Conservation (phyloP, 352 stramenopile species). For the Globisporangium abappressorium region DNA sequence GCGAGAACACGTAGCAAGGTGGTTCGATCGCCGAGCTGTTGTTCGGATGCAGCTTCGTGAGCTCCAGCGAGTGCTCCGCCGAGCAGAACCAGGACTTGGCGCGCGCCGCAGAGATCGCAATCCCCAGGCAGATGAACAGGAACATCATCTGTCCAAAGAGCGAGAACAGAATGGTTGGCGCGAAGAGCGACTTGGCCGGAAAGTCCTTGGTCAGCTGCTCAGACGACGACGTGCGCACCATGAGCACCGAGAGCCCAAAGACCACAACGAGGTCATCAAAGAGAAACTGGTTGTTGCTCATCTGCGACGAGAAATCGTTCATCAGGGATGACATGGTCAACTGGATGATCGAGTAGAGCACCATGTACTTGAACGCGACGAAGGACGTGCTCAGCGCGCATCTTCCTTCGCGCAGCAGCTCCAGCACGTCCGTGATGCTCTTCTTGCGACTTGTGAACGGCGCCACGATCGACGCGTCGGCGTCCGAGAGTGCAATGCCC, state of each 20-base stretch:
- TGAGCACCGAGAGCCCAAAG: constrained; percentile 65
- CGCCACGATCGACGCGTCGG: constrained; percentile 88
- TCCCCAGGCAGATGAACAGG: constrained; percentile 52
- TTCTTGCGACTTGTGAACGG: constrained; percentile 90
- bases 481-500: constrained; percentile 83
- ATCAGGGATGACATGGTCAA: constrained; percentile 65
- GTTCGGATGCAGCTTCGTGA: constrained; percentile 32
- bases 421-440: constrained; percentile 75
- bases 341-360: constrained; percentile 90
- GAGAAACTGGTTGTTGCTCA: constrained; percentile 79
- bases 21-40: constrained; percentile 37
- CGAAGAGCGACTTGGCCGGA: constrained; percentile 61
- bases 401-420: constrained; percentile 85
- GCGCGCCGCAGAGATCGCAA: constrained; percentile 51
- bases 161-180: constrained; percentile 52
- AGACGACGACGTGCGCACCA: constrained; percentile 56
- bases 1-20: constrained; percentile 67
- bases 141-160: constrained; percentile 56
- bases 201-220: constrained; percentile 37
- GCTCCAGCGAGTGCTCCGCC: constrained; percentile 34
- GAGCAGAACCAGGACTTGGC: constrained; percentile 65
- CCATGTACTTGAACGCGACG: constrained; percentile 90
- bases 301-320: constrained; percentile 59
- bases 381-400: constrained; percentile 89
- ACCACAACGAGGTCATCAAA: constrained; percentile 77